These are phyloP conservation scores for Asparagopsis taxiformis DNA, from an alignment of 31 red algal genomes.

Conservation along the genomic window DNA sequence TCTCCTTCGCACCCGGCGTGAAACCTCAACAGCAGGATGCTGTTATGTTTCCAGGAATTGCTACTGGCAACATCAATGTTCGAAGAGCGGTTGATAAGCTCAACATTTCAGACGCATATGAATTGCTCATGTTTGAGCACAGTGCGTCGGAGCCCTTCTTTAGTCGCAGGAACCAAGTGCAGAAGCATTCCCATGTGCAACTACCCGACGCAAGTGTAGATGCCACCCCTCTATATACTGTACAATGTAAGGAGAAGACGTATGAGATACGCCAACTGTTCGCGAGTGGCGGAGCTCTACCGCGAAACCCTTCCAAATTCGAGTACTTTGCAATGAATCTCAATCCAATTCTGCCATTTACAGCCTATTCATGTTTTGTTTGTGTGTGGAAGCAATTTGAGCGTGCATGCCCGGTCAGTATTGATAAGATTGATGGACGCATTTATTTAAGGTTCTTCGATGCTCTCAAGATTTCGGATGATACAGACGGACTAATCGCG, in stretches of 20 bases:
- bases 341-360: conserved; percentile 44
- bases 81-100: not conserved
- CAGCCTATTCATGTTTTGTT: conserved; percentile 36
- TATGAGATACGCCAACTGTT: conserved; percentile 32
- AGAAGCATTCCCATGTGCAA: not conserved
- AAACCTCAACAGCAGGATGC: not conserved
- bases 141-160: not conserved
- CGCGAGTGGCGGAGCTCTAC: not conserved
- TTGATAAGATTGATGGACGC: conserved; percentile 26
- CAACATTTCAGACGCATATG: not conserved
- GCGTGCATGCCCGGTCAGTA: conserved; percentile 20
- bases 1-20: not conserved
- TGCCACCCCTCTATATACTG: conserved; percentile 20
- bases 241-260: not conserved
- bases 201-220: conserved; percentile 22
- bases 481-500: not conserved
- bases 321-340: conserved; percentile 60
- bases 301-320: conserved; percentile 12
- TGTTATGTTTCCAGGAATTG: not conserved
- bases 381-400: conserved; percentile 36
- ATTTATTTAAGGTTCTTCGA: conserved; percentile 30
- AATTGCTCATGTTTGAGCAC: not conserved
- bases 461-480: conserved; percentile 22
- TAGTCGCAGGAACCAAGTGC: conserved; percentile 4
- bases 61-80: conserved; percentile 9